Evolutionary conservation across 352 stramenopile genomes (phyloP).

Genomic region (Phytophthora megakarya): DNA sequence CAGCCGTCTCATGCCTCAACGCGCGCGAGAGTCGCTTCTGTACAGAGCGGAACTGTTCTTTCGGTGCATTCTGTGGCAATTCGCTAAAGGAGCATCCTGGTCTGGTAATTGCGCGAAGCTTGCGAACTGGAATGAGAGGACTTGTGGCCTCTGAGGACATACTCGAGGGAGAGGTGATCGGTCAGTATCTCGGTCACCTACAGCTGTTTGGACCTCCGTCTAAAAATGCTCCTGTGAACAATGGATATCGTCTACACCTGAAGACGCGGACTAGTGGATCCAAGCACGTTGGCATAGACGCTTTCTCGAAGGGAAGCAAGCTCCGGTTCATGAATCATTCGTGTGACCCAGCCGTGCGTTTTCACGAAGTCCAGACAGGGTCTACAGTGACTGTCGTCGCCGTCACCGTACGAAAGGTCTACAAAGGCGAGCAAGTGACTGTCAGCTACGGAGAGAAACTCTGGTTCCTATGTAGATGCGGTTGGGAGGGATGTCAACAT

Average conservation of each 20-base stretch:
- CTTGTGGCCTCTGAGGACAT: neutral
- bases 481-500: no score
- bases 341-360: no score
- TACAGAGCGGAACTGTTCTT: neutral
- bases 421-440: no score
- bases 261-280: no score
- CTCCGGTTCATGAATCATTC: no score
- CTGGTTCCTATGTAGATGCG: no score
- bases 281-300: no score
- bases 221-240: neutral
- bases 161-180: neutral
- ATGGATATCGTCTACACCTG: neutral
- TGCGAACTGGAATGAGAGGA: conserved; percentile 4
- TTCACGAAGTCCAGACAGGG: no score
- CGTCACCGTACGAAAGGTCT: no score
- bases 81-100: neutral
- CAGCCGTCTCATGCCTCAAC: neutral
- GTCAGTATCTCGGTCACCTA: neutral
- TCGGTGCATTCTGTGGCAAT: neutral
- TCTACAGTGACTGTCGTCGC: no score
- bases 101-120: neutral
- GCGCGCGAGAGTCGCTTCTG: neutral
- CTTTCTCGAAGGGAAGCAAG: no score
- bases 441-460: no score
- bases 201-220: neutral